A percentile compares a stretch with the other conserved stretches of the same genome.
Conservation (phyloP, 2,329 filamentous ascomycete genomes). For the Periglandula ipomoeae region DNA sequence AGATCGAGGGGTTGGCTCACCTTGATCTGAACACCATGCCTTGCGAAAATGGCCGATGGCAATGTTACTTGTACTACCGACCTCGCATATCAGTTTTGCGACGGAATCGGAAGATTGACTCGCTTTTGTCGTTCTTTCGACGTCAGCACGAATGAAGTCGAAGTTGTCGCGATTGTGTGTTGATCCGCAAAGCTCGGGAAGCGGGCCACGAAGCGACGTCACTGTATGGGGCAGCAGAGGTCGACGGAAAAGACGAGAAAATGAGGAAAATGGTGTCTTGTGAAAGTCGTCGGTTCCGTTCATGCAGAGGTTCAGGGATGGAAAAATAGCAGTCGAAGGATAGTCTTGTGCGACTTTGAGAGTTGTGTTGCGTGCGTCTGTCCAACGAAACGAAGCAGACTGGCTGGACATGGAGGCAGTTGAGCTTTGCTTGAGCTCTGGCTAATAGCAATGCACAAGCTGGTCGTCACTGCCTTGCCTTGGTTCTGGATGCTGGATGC, state of each 20-base stretch:
- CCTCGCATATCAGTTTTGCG: neutral
- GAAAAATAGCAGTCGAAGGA: neutral
- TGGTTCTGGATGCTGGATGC: constrained; percentile 1
- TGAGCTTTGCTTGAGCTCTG: neutral
- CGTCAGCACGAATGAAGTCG: neutral
- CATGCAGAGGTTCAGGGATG: neutral
- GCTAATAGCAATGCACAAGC: neutral
- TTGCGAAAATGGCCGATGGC: neutral
- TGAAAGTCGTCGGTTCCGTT: neutral
- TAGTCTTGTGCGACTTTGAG: too few species aligned
- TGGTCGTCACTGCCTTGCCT: neutral
- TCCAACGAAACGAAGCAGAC: too few species aligned
- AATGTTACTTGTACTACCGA: neutral
- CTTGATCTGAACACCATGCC: constrained; percentile 3
- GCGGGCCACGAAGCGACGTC: constrained; percentile 1
- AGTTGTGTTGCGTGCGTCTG: too few species aligned
- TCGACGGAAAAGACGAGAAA: neutral
- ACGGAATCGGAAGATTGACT: neutral
- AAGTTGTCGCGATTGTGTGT: neutral
- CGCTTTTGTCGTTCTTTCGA: neutral
- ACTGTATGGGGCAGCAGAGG: neutral
- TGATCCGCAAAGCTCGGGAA: constrained; percentile 1
- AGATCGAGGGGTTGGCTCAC: neutral
- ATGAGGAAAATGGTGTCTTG: neutral
- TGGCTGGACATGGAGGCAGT: neutral